Base-by-base conservation (phyloP, 2,329 filamentous ascomycete species). In the Diaporthe sp. region DNA sequence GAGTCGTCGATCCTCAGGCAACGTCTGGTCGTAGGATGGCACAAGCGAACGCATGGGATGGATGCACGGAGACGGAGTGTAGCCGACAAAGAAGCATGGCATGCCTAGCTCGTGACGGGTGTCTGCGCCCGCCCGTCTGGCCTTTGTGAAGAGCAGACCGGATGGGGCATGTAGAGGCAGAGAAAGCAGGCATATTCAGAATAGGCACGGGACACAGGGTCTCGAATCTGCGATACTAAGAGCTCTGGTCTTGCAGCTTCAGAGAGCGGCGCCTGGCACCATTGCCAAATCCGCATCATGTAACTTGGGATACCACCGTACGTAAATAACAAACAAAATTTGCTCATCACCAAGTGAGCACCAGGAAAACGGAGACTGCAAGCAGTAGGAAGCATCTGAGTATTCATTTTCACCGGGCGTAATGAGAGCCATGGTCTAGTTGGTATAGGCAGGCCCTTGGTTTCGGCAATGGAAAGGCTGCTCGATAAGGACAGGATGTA, bases 1-100 rank as follows among this genome's bases (percentile, higher is more conserved):
- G 85, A 93, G 94, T 80, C 87, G 92, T 82, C 83, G 92, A 82
- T 86, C 89, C 79, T 87, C 88, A 71, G 83, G 86, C 15, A 87
- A 83, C 73, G 81, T 84, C 44, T 88, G 86, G 84, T 57, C 72
- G 51, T 77, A 53, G 51, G 34, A 49, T 42, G 22, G 31, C 34
- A 10, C 2, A 39, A 39, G 49, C 9, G 1, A 34, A 49, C 2
- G 65, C 2, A 70, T 70, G n/a, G 25, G 15, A 55, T 25, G 49
- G 49, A 22, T 55, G 65, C 17, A 42, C 9, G 8, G 17, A 39
- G 34, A 28, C 17, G 46, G n/a, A 10, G 34, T 3, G 15, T 22
- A n/a, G 34, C 22, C 19, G 49, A 42, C 65, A 70, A 55, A 70
- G 65, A 28, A 55, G 65, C 65, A 53, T 42, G 46, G 31, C n/a